Percentiles rank a stretch among this genome's conserved stretches.
These are phyloP conservation scores for Chlamydomonas sp. DNA, from an alignment of 139 green algal species.

Conservation along the genomic window DNA sequence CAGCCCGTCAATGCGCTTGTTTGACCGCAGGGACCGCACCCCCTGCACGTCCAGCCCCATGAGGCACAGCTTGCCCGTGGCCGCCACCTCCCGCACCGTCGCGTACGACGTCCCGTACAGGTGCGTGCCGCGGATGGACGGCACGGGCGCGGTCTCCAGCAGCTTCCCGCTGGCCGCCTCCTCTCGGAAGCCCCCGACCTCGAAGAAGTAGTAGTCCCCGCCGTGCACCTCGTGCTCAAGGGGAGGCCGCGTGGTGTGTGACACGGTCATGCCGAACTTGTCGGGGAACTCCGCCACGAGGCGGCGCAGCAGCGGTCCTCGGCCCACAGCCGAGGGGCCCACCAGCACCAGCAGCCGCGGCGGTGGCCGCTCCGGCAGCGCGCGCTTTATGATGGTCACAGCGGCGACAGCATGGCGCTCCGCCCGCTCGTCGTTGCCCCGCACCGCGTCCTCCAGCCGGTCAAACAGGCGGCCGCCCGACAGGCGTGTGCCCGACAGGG, in stretches of 20 bases:
- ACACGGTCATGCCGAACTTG: constrained; percentile 66
- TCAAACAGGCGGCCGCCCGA: constrained; percentile 68
- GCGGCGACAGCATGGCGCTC: constrained; percentile 57
- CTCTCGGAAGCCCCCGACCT: constrained; percentile 44
- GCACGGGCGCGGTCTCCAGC: constrained; percentile 47
- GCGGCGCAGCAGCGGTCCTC: constrained; percentile 50
- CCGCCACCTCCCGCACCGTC: constrained; percentile 73
- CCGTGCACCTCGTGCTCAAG: constrained; percentile 37
- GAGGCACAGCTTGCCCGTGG: constrained; percentile 75
- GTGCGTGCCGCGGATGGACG: constrained; percentile 29
- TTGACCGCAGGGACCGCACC: constrained; percentile 47
- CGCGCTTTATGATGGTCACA: constrained; percentile 57
- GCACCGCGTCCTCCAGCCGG: constrained; percentile 62
- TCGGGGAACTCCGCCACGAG: constrained; percentile 67
- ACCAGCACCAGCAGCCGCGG: constrained; percentile 78
- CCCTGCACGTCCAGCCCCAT: constrained; percentile 77
- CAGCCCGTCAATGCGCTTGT: constrained; percentile 74
- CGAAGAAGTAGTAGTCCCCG: constrained; percentile 68
- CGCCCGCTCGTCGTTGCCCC: constrained; percentile 25
- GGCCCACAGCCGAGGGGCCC: constrained; percentile 67
- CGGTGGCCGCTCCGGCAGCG: constrained; percentile 60
- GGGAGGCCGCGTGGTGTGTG: constrained; percentile 50
- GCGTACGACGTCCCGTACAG: constrained; percentile 66
- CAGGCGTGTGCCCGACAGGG: constrained; percentile 47
- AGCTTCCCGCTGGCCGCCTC: constrained; percentile 39